These are phyloP conservation scores for Amanita thiersii DNA, from an alignment of 768 basidiomycete genomes.

Conservation along the genomic window DNA sequence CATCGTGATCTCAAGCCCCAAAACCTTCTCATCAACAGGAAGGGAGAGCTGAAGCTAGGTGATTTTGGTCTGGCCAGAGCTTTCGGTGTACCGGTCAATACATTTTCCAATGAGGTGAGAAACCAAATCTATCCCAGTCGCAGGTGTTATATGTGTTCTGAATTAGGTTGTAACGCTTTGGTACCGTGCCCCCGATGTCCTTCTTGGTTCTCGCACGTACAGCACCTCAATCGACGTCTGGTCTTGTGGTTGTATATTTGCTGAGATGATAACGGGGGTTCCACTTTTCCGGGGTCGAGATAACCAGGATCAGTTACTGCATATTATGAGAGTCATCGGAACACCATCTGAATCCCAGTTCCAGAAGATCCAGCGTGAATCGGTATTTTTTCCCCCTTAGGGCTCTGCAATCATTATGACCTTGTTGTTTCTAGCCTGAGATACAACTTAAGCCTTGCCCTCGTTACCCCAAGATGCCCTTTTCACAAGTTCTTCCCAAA, in stretches of 20 bases:
- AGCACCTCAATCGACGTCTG: conserved; percentile 98
- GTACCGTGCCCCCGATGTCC: conserved; percentile 98
- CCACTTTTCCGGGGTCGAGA: conserved; percentile 96
- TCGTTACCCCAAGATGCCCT: conserved; percentile 77
- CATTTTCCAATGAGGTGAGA: conserved; percentile 90
- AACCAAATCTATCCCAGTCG: not conserved
- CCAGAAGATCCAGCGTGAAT: conserved; percentile 83
- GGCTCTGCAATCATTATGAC: conserved; percentile 2
- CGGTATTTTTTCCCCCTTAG: conserved; percentile 41
- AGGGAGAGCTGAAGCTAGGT: conserved; percentile 93
- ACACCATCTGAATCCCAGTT: conserved; percentile 87
- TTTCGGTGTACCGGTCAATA: conserved; percentile 98
- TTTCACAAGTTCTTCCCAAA: conserved; percentile 76
- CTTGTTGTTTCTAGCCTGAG: conserved; percentile 53
- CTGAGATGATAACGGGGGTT: conserved; percentile 98
- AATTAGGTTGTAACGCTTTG: conserved; percentile 92
- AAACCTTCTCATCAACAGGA: conserved; percentile 94
- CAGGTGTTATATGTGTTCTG: conserved; percentile 4
- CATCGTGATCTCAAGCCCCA: conserved; percentile 98
- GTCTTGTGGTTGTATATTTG: conserved; percentile 99
- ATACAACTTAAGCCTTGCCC: conserved; percentile 80
- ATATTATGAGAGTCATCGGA: conserved; percentile 96
- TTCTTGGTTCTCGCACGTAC: conserved; percentile 94
- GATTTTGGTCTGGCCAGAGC: conserved; percentile 97
- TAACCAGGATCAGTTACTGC: conserved; percentile 94